phyloP scores from a whole-genome alignment of 306 rosid species.

The Pyrus bretschneideri region DNA sequence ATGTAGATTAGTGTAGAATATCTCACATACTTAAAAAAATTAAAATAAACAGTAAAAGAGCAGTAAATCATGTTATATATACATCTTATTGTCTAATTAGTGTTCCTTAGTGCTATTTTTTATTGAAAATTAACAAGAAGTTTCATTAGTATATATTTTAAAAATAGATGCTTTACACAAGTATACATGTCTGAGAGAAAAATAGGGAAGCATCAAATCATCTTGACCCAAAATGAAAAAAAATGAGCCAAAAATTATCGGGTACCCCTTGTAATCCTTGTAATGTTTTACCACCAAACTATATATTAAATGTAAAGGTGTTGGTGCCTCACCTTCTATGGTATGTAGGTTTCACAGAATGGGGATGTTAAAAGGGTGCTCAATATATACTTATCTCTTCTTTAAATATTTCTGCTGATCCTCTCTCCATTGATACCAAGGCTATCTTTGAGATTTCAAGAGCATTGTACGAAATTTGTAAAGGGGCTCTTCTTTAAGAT shows the following conservation, averaged over 20 bases:
- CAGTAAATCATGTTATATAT: too few relatives aligned
- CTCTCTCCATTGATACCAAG: neutral
- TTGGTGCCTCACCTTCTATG: constrained; percentile 15
- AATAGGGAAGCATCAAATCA: constrained; percentile 23
- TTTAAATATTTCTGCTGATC: neutral
- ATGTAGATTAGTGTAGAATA: too few relatives aligned
- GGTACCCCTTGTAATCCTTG: neutral
- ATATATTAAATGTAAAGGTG: constrained; percentile 26
- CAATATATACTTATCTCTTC: too few relatives aligned
- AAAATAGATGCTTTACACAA: neutral
- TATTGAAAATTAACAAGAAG: neutral
- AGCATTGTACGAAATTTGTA: too few relatives aligned
- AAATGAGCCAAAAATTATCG: neutral
- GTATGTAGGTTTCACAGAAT: neutral
- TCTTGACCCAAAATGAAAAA: constrained; percentile 12
- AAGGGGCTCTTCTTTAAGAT: too few relatives aligned
- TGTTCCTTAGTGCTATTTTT: too few relatives aligned
- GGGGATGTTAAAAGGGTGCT: constrained; percentile 2
- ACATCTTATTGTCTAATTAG: too few relatives aligned
- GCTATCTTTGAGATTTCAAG: too few relatives aligned
- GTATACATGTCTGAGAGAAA: neutral
- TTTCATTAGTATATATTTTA: neutral
- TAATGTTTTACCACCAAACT: constrained; percentile 25
- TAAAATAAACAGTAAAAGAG: too few relatives aligned
- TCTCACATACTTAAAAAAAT: too few relatives aligned